Evolutionary conservation across 2,329 filamentous ascomycete genomes (phyloP).

Genomic region (Cryphonectria nitschkei): DNA sequence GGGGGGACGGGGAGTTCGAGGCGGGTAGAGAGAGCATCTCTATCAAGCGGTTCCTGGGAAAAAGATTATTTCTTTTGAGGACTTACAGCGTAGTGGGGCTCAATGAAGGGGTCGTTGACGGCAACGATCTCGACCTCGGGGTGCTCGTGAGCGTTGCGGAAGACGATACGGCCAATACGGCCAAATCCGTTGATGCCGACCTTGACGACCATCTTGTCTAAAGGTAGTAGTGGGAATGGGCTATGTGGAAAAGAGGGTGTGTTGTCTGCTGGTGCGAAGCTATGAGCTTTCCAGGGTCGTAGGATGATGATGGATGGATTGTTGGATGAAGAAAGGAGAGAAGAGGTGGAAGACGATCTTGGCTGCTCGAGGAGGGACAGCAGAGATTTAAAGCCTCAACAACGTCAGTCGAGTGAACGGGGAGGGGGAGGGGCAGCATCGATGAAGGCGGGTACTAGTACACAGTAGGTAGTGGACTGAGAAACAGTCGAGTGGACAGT

Average conservation of each 20-base stretch:
- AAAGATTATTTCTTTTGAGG: not conserved
- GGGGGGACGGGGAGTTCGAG: no score
- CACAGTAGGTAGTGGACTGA: not conserved
- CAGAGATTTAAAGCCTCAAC: slow-evolving; percentile 31
- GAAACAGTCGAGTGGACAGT: not conserved
- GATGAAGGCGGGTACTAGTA: slow-evolving; percentile 4
- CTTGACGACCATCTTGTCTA: slow-evolving; percentile 63
- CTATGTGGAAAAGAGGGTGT: not conserved
- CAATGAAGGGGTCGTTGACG: slow-evolving; percentile 99
- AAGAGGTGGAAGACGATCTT: slow-evolving; percentile 15
- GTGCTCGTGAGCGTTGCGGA: slow-evolving; percentile 96
- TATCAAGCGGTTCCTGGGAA: not conserved
- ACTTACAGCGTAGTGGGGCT: slow-evolving; percentile 95
- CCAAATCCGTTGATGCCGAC: slow-evolving; percentile 99
- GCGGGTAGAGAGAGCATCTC: not conserved
- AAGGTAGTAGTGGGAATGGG: slow-evolving; percentile 11
- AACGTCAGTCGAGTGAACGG: slow-evolving; percentile 21
- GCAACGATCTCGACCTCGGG: slow-evolving; percentile 89
- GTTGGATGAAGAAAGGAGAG: slow-evolving; percentile 17
- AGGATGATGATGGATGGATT: slow-evolving; percentile 13
- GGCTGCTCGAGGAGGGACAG: slow-evolving; percentile 13
- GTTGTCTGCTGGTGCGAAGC: slow-evolving; percentile 2
- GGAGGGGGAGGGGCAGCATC: slow-evolving; percentile 23
- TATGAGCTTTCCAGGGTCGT: slow-evolving; percentile 14
- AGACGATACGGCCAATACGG: slow-evolving; percentile 98